These are phyloP conservation scores for Brasenia schreberi DNA, from an alignment of 164 flowering plant species.

Conservation along the genomic window DNA sequence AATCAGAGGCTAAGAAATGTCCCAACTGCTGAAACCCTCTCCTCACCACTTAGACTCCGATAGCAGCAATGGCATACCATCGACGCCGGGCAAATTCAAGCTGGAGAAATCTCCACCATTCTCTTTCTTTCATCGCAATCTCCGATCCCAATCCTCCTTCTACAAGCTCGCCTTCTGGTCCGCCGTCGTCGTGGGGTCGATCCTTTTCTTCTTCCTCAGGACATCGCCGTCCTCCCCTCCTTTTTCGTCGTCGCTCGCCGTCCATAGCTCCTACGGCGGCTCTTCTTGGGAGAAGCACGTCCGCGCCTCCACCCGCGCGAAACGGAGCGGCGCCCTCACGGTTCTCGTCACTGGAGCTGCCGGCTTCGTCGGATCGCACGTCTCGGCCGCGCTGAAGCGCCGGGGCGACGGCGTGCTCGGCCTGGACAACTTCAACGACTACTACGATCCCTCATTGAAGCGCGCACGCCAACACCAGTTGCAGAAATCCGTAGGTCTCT, in stretches of 20 bases:
- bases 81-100: constrained; percentile 95
- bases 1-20: background rate
- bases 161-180: constrained; percentile 65
- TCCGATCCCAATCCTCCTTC: constrained; percentile 44
- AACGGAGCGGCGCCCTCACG: constrained; percentile 44
- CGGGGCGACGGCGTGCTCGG: constrained; percentile 91
- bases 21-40: background rate
- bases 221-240: constrained; percentile 11
- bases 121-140: constrained; percentile 12
- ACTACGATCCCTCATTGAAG: constrained; percentile 68
- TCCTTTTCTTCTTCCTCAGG: constrained; percentile 49
- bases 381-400: constrained; percentile 57
- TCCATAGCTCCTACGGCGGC: constrained; percentile 34
- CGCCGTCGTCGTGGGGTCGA: constrained; percentile 34
- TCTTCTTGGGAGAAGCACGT: constrained; percentile 65
- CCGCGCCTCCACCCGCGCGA: constrained; percentile 43
- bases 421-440: constrained; percentile 70
- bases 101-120: constrained; percentile 63
- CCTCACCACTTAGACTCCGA: background rate
- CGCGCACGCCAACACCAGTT: constrained; percentile 39
- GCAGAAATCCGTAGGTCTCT: background rate
- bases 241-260: constrained; percentile 22
- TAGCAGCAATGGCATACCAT: constrained; percentile 46
- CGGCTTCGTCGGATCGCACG: constrained; percentile 88
- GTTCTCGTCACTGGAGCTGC: constrained; percentile 93